Percentiles rank a stretch among this genome's conserved stretches.
phyloP scores from a whole-genome alignment of 192 early-diverging fungal species.

The Geranomyces michiganensis region DNA sequence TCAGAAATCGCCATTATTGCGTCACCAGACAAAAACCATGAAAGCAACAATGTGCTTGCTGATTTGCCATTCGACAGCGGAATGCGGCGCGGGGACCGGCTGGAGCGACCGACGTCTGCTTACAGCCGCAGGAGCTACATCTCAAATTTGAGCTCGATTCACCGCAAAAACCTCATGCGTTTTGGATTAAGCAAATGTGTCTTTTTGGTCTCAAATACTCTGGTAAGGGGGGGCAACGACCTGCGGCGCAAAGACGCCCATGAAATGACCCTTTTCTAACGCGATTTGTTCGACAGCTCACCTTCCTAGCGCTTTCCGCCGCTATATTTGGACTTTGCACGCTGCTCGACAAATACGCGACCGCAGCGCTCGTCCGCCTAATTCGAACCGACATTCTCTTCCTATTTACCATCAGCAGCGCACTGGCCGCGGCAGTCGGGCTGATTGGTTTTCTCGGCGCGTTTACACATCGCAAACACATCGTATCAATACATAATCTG shows the following conservation, averaged over 20 bases:
- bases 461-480: conserved; percentile 31
- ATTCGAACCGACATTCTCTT: conserved; percentile 24
- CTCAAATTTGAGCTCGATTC: conserved; percentile 16
- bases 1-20: not conserved
- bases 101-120: not conserved
- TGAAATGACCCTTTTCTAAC: too few species aligned
- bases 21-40: not conserved
- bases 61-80: not conserved
- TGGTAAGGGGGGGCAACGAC: conserved; percentile 15
- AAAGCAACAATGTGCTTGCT: not conserved
- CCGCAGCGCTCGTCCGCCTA: conserved; percentile 19
- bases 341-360: conserved; percentile 2
- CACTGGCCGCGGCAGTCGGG: conserved; percentile 13
- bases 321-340: conserved; percentile 24
- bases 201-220: conserved; percentile 34
- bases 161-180: conserved; percentile 26
- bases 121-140: conserved; percentile 22
- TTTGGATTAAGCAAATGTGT: conserved; percentile 35
- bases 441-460: conserved; percentile 40
- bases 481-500: conserved; percentile 23
- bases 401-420: conserved; percentile 16
- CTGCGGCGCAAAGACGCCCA: not conserved
- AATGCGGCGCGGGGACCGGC: not conserved
- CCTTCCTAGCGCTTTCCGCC: conserved; percentile 26
- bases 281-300: conserved; percentile 18